A percentile compares a stretch with the other conserved stretches of the same genome.
Conservation (phyloP, 2,329 filamentous ascomycete genomes). For the Xylariales sp. region DNA sequence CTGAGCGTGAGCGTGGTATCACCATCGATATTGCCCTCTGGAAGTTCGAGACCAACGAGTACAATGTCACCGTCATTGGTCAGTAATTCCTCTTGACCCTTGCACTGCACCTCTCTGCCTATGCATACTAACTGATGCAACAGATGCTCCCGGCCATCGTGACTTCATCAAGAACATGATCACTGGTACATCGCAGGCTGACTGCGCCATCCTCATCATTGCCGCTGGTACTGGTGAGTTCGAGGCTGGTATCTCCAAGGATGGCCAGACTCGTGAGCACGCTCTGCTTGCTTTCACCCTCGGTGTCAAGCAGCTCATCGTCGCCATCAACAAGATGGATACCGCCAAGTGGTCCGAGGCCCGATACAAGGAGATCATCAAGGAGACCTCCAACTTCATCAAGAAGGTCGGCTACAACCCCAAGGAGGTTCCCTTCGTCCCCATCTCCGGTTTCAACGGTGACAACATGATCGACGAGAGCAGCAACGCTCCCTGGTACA, state of each 20-base stretch:
- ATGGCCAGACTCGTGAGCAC: conserved; percentile 99
- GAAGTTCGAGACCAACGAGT: conserved; percentile 99
- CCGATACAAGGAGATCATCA: conserved; percentile 98
- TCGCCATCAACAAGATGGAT: conserved; percentile 99
- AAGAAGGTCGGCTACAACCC: conserved; percentile 99
- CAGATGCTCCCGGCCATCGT: conserved; percentile 98
- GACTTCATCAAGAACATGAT: conserved; percentile 99
- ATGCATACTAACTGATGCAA: background rate
- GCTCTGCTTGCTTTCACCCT: conserved; percentile 99
- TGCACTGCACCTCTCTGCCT: background rate
- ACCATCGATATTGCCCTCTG: conserved; percentile 99
- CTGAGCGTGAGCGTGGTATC: conserved; percentile 99
- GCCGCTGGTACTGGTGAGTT: conserved; percentile 99
- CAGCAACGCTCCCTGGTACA: conserved; percentile 99
- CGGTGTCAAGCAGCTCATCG: conserved; percentile 99
- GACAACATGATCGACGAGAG: conserved; percentile 97
- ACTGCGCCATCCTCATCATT: conserved; percentile 99
- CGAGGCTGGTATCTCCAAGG: conserved; percentile 99
- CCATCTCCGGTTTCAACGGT: conserved; percentile 99
- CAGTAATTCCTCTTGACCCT: conserved; percentile 32
- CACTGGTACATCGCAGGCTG: conserved; percentile 99
- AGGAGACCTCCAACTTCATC: conserved; percentile 99
- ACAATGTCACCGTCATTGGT: conserved; percentile 97
- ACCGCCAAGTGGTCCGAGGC: conserved; percentile 97
- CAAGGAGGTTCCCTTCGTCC: conserved; percentile 96